These are phyloP conservation scores for Hagleromyces aurorensis DNA, from an alignment of 805 yeast genomes.

Conservation along the genomic window DNA sequence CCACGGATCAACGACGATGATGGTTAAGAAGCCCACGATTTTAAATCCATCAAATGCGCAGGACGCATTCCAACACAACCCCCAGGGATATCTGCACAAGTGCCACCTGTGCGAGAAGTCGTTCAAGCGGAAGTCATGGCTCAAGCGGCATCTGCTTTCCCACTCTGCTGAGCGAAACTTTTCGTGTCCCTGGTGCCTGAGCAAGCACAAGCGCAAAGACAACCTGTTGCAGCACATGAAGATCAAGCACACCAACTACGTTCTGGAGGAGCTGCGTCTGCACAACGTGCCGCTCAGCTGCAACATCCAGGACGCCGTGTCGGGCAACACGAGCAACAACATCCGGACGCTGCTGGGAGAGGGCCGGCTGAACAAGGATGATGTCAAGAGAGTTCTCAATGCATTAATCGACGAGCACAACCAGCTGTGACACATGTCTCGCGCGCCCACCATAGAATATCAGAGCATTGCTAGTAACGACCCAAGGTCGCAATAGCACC, in stretches of 20 bases:
- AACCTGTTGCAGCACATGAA: slow-evolving; percentile 29
- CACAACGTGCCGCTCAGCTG: neutral
- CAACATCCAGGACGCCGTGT: slow-evolving; percentile 2
- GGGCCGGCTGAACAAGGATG: slow-evolving; percentile 25
- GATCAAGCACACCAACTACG: slow-evolving; percentile 23
- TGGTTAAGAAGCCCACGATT: too few relatives aligned
- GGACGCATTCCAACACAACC: neutral
- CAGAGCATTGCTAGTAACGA: too few relatives aligned
- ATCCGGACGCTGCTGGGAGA: slow-evolving; percentile 19
- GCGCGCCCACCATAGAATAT: too few relatives aligned
- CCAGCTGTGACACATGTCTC: too few relatives aligned
- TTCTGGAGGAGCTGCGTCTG: slow-evolving; percentile 16
- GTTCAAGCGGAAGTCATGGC: slow-evolving; percentile 29
- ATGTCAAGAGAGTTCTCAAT: slow-evolving; percentile 24
- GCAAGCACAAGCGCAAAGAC: slow-evolving; percentile 30
- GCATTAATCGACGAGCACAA: slow-evolving; percentile 16
- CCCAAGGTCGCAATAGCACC: too few relatives aligned
- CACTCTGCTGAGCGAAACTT: slow-evolving; percentile 24
- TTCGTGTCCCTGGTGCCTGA: slow-evolving; percentile 26
- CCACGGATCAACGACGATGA: too few relatives aligned
- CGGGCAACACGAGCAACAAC: slow-evolving; percentile 7
- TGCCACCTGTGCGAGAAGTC: slow-evolving; percentile 28
- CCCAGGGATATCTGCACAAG: slow-evolving; percentile 18
- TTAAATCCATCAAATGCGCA: slow-evolving; percentile 1
- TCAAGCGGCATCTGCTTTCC: slow-evolving; percentile 26